Base-by-base conservation (phyloP, 176 grass and related monocot genomes). In the Carex myosuroides region DNA sequence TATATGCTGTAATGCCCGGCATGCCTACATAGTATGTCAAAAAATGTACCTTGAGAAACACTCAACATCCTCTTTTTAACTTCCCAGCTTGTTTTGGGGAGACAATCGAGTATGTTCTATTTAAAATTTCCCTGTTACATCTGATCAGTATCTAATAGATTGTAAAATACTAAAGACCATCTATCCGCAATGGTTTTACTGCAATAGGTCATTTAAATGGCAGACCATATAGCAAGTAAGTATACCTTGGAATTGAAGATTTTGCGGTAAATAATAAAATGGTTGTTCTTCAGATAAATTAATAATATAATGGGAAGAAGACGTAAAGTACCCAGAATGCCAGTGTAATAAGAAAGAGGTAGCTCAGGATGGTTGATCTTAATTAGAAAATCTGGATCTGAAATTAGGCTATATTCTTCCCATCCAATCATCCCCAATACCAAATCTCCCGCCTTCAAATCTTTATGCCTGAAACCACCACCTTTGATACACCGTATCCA, bases 331-430 rank as follows among this genome's bases (percentile, higher is more conserved):
- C 88, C 88, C 58, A 90, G 85, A 66, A 90, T 7, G 55, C 88
- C 85, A 3, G 81, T 87, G 58, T 90, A 90, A 84, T 90, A 85
- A 54, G 89, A 90, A 77, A 90, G 89, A 46, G 85, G 81, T 5
- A 90, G 26, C 13, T 90, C 85, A 24, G 81, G 44, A 62, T 90
- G 58, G 33, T 79, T 87, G 44, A 90, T 90, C 73, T 90, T 90
- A n/a, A 76, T 52, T 3, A 87, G 64, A 2, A 0, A 3, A 24
- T 77, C 30, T 13, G 66, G 26, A 53, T 79, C 20, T n/a, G 85
- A 79, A 16, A 90, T 85, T 74, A 90, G 65, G 48, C 74, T 90
- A 37, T 90, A 90, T 60, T 90, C 89, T 77, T 90, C 89, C 85
- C 89, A 90, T 32, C 85, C 58, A 37, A 81, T 90, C 4, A 81